Evolutionary conservation across 2,329 filamentous ascomycete species (phyloP).

Genomic region (Monilinia laxa): DNA sequence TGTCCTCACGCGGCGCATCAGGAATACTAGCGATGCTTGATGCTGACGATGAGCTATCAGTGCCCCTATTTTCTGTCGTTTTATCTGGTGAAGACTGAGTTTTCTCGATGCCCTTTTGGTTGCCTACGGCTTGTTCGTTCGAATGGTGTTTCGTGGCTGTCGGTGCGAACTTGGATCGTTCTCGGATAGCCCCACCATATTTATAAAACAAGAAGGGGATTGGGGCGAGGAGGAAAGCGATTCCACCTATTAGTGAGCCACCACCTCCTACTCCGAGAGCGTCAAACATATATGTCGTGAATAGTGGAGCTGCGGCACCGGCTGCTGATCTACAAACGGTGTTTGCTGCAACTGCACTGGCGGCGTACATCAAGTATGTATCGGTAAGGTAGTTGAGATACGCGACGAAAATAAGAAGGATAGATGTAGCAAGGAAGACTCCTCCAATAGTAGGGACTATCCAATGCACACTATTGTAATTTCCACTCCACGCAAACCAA

Average conservation of each 20-base stretch:
- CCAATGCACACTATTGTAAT: conserved; percentile 50
- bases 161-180: conserved; percentile 38
- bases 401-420: conserved; percentile 51
- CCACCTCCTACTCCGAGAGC: conserved; percentile 52
- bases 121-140: background rate
- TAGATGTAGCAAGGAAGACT: conserved; percentile 44
- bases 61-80: conserved; percentile 3
- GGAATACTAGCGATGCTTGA: conserved; percentile 48
- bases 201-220: conserved; percentile 39
- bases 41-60: conserved; percentile 40
- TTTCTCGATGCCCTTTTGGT: background rate
- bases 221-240: conserved; percentile 45
- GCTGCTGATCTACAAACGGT: conserved; percentile 61
- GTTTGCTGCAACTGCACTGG: conserved; percentile 59
- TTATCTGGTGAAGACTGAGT: background rate
- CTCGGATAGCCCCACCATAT: conserved; percentile 36
- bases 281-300: conserved; percentile 50
- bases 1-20: conserved; percentile 14
- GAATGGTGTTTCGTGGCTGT: conserved; percentile 22
- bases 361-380: conserved; percentile 45
- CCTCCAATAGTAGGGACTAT: conserved; percentile 48
- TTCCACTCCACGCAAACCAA: conserved; percentile 52
- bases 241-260: conserved; percentile 49
- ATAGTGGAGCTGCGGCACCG: conserved; percentile 63
- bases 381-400: conserved; percentile 57